Conservation (phyloP, 768 basidiomycete species). For the Naganishia randhawae region DNA sequence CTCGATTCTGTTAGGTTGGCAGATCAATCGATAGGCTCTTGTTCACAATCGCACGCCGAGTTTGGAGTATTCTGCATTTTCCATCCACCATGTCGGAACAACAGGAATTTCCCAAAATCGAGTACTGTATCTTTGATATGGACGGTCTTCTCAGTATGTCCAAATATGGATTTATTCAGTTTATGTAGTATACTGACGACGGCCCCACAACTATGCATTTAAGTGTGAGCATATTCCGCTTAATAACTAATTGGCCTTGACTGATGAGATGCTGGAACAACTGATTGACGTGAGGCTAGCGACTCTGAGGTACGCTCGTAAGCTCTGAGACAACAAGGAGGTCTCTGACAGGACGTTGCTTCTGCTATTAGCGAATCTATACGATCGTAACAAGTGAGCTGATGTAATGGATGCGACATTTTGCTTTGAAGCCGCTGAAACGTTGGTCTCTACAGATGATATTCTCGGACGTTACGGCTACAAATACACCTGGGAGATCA, state of each 20-base stretch:
- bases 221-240: conserved; percentile 16
- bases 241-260: not conserved
- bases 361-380: conserved; percentile 40
- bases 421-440: not conserved
- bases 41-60: too few relatives aligned
- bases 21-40: not conserved
- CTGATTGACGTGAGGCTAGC: conserved; percentile 21
- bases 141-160: conserved; percentile 40
- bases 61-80: not conserved
- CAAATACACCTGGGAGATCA: conserved; percentile 48
- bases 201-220: not conserved
- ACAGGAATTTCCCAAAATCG: conserved; percentile 35
- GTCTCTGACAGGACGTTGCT: not conserved
- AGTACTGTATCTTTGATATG: conserved; percentile 50
- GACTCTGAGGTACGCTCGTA: conserved; percentile 41
- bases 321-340: not conserved
- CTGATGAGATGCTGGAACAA: not conserved
- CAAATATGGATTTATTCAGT: not conserved
- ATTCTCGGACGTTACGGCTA: conserved; percentile 45
- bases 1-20: not conserved
- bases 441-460: conserved; percentile 35
- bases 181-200: not conserved
- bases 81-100: conserved; percentile 3
- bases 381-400: conserved; percentile 46
- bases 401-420: not conserved